Evolutionary conservation across 129 eudicot species (phyloP).

Genomic region (Sambucus nigra): DNA sequence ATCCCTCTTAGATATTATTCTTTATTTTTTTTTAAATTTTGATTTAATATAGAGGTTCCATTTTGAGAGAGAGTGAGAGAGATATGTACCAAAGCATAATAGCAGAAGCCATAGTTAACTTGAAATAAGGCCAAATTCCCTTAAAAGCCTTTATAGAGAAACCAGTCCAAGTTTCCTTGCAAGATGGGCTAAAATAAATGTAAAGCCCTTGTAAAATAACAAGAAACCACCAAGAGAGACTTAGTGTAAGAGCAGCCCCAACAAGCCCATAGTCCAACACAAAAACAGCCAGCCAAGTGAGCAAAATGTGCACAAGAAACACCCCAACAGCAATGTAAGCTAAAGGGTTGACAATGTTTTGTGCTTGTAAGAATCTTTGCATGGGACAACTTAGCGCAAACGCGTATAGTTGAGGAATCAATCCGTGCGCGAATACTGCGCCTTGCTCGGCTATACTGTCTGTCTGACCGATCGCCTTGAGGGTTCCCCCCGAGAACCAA

Average conservation of each 20-base stretch:
- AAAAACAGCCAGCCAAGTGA: constrained; percentile 26
- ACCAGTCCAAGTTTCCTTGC: constrained; percentile 34
- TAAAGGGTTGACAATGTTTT: constrained; percentile 31
- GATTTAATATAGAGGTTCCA: too few relatives aligned
- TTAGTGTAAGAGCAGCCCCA: constrained; percentile 26
- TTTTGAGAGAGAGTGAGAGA: constrained; percentile 5
- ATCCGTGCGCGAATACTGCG: constrained; percentile 23
- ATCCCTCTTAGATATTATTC: too few relatives aligned
- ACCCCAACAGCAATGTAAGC: constrained; percentile 26
- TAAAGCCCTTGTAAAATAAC: constrained; percentile 17
- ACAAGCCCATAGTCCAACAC: constrained; percentile 21
- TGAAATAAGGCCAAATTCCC: constrained; percentile 34
- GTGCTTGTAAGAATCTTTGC: constrained; percentile 33
- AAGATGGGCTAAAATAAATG: constrained; percentile 21
- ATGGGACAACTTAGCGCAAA: constrained; percentile 29
- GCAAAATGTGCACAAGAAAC: constrained; percentile 18
- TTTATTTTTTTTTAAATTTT: too few relatives aligned
- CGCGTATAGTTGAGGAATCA: constrained; percentile 31
- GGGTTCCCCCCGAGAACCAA: constrained; percentile 20
- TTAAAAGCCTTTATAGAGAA: constrained; percentile 21
- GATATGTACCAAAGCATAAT: constrained; percentile 24
- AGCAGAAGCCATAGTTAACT: constrained; percentile 33
- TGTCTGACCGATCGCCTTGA: constrained; percentile 24
- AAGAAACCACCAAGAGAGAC: constrained; percentile 33
- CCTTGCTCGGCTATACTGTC: constrained; percentile 26